Evolutionary conservation across 2,329 filamentous ascomycete species (phyloP).

Genomic region (Aureobasidium vineae): DNA sequence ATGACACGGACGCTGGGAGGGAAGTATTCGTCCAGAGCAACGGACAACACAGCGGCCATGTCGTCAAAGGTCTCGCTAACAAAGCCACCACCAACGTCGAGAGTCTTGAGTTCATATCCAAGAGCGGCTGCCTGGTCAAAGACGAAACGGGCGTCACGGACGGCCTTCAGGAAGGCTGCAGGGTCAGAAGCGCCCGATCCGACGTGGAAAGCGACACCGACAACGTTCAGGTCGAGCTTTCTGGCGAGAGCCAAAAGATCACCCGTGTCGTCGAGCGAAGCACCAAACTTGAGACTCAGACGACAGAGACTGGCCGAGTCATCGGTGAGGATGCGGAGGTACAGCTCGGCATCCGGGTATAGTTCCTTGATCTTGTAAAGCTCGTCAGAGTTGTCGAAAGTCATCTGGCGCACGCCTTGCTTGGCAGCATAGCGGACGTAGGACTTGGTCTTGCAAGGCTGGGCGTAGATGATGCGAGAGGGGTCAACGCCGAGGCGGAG

Average conservation of each 20-base stretch:
- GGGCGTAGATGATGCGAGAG: constrained; percentile 94
- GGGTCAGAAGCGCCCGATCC: constrained; percentile 95
- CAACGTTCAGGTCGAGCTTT: constrained; percentile 81
- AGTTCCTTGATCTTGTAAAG: constrained; percentile 95
- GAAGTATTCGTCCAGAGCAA: constrained; percentile 84
- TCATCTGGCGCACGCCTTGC: constrained; percentile 93
- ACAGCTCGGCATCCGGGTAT: constrained; percentile 85
- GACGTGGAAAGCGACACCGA: constrained; percentile 97
- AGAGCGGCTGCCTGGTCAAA: constrained; percentile 78
- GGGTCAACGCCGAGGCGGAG: constrained; percentile 79
- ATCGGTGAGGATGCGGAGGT: constrained; percentile 91
- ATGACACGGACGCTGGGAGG: constrained; percentile 81
- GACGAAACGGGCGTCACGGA: constrained; percentile 81
- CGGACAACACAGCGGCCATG: constrained; percentile 78
- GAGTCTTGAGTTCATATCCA: constrained; percentile 78
- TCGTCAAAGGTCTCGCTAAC: constrained; percentile 84
- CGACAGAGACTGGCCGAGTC: constrained; percentile 93
- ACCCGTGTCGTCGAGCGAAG: constrained; percentile 76
- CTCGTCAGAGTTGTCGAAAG: constrained; percentile 97
- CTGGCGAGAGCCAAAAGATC: constrained; percentile 76
- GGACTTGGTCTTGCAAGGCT: constrained; percentile 99
- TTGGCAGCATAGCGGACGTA: constrained; percentile 88
- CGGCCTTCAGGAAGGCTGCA: constrained; percentile 84
- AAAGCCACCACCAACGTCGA: constrained; percentile 95
- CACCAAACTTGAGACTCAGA: constrained; percentile 96